Conservation (phyloP, 1,139 yeast genomes). For the Candida mesenterica region DNA sequence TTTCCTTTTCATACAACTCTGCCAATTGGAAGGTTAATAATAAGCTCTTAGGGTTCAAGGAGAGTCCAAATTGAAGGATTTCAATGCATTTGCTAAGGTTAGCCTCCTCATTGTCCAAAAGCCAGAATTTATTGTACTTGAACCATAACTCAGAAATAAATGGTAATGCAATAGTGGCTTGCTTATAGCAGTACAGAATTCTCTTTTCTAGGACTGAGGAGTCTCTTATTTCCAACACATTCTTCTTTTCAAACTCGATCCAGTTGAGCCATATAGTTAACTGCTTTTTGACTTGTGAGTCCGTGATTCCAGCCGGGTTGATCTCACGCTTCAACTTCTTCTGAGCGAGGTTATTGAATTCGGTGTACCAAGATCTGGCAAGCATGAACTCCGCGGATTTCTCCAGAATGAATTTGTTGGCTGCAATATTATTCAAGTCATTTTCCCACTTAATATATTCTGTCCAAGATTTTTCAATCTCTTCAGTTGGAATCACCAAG, state of each 20-base stretch:
- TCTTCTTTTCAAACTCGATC: conserved; percentile 76
- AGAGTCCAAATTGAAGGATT: conserved; percentile 54
- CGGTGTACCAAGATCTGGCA: conserved; percentile 77
- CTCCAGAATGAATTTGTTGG: conserved; percentile 83
- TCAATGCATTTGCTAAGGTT: conserved; percentile 33
- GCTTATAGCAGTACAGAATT: conserved; percentile 70
- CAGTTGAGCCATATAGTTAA: conserved; percentile 64
- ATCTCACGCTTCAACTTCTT: conserved; percentile 38
- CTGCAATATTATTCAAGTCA: conserved; percentile 68
- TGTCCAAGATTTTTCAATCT: conserved; percentile 78
- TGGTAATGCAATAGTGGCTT: conserved; percentile 65
- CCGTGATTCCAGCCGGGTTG: conserved; percentile 29
- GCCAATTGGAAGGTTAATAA: conserved; percentile 66
- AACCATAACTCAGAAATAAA: conserved; percentile 88
- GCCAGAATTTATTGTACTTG: conserved; percentile 45
- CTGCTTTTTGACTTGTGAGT: conserved; percentile 37
- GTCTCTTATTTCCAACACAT: conserved; percentile 61
- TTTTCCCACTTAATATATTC: conserved; percentile 83
- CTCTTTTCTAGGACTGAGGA: conserved; percentile 51
- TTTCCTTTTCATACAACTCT: conserved; percentile 65
- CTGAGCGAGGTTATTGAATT: conserved; percentile 58
- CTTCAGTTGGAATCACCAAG: conserved; percentile 67
- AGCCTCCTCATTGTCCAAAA: conserved; percentile 34
- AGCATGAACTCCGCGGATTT: conserved; percentile 85
- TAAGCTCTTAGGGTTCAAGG: conserved; percentile 70